These are phyloP conservation scores for Globisporangium nodosum DNA, from an alignment of 352 stramenopile species.

Conservation along the genomic window DNA sequence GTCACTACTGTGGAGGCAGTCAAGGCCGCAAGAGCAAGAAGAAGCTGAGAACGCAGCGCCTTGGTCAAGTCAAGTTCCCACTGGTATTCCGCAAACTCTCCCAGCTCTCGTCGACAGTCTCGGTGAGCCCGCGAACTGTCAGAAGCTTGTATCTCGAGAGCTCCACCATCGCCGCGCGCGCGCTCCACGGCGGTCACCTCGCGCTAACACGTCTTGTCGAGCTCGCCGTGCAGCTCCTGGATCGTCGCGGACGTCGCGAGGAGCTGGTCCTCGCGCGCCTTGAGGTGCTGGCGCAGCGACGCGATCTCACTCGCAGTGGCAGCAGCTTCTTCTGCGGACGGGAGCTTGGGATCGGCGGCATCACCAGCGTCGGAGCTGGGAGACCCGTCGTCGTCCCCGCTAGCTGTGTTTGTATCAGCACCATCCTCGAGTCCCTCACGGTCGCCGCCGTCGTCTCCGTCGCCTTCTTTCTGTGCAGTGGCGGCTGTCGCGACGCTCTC, in stretches of 20 bases:
- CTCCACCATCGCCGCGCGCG: slow-evolving; percentile 13
- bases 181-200: slow-evolving; percentile 60
- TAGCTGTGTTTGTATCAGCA: neutral
- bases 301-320: slow-evolving; percentile 11
- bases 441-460: no score
- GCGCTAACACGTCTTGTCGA: slow-evolving; percentile 65
- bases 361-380: neutral
- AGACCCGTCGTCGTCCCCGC: neutral
- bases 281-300: slow-evolving; percentile 32
- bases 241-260: slow-evolving; percentile 57
- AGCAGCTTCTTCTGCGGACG: neutral
- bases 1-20: no score
- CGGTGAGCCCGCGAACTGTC: no score
- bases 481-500: no score
- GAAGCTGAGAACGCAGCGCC: no score
- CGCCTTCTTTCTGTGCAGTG: no score
- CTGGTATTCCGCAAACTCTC: no score
- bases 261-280: slow-evolving; percentile 56
- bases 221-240: slow-evolving; percentile 64
- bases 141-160: no score
- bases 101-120: no score
- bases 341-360: neutral
- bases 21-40: no score
- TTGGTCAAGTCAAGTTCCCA: no score
- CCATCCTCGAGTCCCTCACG: no score